phyloP scores from a whole-genome alignment of 202 grass and related monocot genomes.

The Setaria viridis region DNA sequence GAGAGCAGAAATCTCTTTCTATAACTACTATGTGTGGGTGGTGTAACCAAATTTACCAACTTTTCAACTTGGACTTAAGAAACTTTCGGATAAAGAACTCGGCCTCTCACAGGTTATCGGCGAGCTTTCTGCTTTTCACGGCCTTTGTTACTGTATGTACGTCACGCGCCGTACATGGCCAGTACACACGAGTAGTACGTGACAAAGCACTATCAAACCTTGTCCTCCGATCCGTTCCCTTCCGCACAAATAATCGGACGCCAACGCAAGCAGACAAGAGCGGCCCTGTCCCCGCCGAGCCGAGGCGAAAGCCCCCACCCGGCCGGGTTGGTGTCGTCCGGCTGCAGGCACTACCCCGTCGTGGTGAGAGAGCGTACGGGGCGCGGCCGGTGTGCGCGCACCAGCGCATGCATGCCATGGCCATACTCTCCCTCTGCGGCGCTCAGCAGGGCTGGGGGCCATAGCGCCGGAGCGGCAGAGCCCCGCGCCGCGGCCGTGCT shows the following conservation, averaged over 20 bases:
- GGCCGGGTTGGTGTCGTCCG: neutral
- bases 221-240: neutral
- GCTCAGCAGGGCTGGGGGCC: neutral
- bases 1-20: no score
- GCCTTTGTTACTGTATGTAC: neutral
- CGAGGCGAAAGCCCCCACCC: neutral
- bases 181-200: neutral
- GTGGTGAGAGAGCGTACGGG: neutral
- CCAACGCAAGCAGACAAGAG: conserved; percentile 23
- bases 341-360: neutral
- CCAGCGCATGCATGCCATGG: neutral
- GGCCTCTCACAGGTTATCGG: no score
- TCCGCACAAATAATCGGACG: conserved; percentile 24
- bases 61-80: no score
- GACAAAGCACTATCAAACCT: neutral
- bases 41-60: no score
- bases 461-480: neutral
- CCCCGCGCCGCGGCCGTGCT: neutral
- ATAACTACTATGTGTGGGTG: no score
- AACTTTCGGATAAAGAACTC: no score
- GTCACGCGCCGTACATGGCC: neutral
- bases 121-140: neutral
- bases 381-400: neutral
- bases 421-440: neutral
- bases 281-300: neutral